Evolutionary conservation across 116 monocot genomes (phyloP).

Genomic region (Trichopus zeylanicus): DNA sequence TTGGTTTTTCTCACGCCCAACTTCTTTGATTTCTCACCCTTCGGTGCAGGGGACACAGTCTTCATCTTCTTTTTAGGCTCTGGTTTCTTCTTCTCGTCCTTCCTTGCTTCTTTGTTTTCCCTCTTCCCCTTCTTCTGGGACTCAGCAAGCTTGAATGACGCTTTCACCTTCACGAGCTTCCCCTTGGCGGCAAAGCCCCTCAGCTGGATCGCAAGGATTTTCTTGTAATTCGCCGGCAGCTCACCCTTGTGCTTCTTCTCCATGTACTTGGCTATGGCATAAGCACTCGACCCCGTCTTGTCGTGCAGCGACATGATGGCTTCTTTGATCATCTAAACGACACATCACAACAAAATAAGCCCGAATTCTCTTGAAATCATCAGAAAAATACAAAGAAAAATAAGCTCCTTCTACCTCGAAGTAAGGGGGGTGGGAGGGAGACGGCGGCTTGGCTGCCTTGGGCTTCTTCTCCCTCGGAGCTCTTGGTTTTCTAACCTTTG

Average conservation of each 20-base stretch:
- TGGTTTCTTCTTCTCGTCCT: constrained; percentile 6
- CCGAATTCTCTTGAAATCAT: background rate
- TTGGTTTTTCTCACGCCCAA: constrained; percentile 23
- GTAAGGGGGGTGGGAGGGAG: constrained; percentile 41
- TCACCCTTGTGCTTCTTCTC: constrained; percentile 50
- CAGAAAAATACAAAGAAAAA: background rate
- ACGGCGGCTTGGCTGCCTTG: constrained; percentile 11
- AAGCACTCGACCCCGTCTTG: constrained; percentile 59
- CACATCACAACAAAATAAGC: background rate
- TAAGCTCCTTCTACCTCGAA: constrained; percentile 17
- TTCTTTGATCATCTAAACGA: constrained; percentile 62
- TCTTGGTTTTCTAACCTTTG: constrained; percentile 15
- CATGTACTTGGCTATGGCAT: constrained; percentile 68
- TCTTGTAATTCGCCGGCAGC: constrained; percentile 51
- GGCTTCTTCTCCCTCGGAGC: constrained; percentile 10
- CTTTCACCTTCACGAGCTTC: constrained; percentile 61
- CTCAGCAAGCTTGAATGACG: constrained; percentile 64
- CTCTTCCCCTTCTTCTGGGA: constrained; percentile 32
- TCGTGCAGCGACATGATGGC: constrained; percentile 45
- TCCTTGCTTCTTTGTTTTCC: background rate
- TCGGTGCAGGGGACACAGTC: background rate
- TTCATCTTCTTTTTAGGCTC: background rate
- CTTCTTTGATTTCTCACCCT: background rate
- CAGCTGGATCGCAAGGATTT: constrained; percentile 49
- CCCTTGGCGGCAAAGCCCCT: constrained; percentile 47